Base-by-base conservation (phyloP, 306 rosid genomes). In the Castanopsis chinensis region DNA sequence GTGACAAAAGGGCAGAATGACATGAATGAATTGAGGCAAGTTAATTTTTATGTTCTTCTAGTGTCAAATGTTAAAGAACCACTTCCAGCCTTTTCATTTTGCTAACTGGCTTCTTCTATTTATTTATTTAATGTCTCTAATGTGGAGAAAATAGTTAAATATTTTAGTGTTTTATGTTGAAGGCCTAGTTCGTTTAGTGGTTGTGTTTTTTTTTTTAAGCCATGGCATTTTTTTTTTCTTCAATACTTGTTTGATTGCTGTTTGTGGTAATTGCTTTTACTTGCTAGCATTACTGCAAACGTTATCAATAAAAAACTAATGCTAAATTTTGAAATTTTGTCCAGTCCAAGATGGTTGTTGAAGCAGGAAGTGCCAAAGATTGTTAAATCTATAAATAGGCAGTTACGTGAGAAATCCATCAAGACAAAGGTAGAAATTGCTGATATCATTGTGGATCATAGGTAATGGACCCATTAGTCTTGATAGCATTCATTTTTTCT, bases 331-430 rank as follows among this genome's bases (percentile, higher is more conserved):
- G 89, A 61, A 76, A 60, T 81, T 30, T 71, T 71, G 49, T 85
- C 89, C 97, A 96, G 99, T 88, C 98, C 99, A 71, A 88, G 96
- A 78, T 96, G 99, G 99, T 86, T 96, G 80, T 85, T 96, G 91
- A 96, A 96, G 80, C 99, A 91, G 83, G 99, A 96, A 86, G 93
- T 96, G 69, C 90, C 98, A 21, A 96, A 90, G 88, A 90, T 92
- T 54, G 92, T 93, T 71, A 91, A 89, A 81, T 91, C 99, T 76
- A 87, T 93, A 69, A 96, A 96, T 69, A 93, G 98, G 87, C 99
- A 89, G 88, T 85, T 96, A 67, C 99, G 99, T 21, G 99, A 93
- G 82, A 96, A 96, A 89, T 96, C 99, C 76, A 88, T 96, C 84
- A 96, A 96, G 91, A 96, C 99, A 51, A 96, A 96, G 98, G 99